A percentile compares a stretch with the other conserved stretches of the same genome.
Evolutionary conservation across 78 protist genomes (phyloP).

Genomic region (Reticulomyxa filosa): DNA sequence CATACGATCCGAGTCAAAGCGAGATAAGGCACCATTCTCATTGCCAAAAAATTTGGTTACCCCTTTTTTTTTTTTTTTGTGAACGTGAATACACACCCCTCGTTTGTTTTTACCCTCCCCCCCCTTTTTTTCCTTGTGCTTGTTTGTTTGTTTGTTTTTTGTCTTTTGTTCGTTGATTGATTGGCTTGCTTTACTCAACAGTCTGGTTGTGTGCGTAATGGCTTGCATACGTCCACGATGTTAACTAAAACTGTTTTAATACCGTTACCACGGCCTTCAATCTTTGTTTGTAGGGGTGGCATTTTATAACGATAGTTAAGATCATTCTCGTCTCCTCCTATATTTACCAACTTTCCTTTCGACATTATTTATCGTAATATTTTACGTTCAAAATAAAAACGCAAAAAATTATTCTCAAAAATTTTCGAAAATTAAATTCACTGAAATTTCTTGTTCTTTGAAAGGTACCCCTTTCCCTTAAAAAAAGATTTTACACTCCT

Average conservation of each 20-base stretch:
- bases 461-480: too few species aligned
- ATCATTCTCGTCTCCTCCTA: constrained; percentile 4
- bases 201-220: constrained; percentile 49
- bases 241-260: constrained; percentile 70
- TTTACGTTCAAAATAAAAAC: too few species aligned
- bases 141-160: too few species aligned
- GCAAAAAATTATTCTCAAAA: too few species aligned
- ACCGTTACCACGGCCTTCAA: constrained; percentile 77
- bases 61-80: constrained; percentile 6
- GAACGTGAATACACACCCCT: not conserved
- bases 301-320: constrained; percentile 23
- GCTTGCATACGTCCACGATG: constrained; percentile 45
- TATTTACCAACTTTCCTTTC: not conserved
- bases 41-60: constrained; percentile 55
- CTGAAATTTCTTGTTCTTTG: too few species aligned
- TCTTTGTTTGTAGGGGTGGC: constrained; percentile 55
- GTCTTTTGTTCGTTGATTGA: not conserved
- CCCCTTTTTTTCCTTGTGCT: too few species aligned
- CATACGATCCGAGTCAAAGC: constrained; percentile 25
- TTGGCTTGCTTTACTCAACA: not conserved
- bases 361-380: too few species aligned
- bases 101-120: not conserved
- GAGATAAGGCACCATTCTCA: constrained; percentile 59
- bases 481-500: too few species aligned
- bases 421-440: too few species aligned